Conservation (phyloP, 1,139 yeast species). For the Protomyces inundatus region DNA sequence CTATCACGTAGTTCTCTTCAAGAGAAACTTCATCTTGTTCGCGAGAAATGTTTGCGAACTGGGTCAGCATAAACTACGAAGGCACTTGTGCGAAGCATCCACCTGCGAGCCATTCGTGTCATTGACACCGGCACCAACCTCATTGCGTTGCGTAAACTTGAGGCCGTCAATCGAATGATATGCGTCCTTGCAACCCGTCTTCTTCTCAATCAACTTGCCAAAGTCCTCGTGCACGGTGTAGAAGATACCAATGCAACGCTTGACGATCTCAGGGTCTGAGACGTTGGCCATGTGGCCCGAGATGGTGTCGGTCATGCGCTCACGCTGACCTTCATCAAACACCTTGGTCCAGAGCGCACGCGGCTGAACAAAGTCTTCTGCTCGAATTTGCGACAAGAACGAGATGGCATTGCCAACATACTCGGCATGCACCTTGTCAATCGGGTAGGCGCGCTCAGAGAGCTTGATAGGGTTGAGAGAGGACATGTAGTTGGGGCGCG, state of each 20-base stretch:
- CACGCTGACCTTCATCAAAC: conserved; percentile 74
- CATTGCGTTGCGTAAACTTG: conserved; percentile 14
- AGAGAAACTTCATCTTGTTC: too few species aligned
- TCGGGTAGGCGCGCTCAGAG: conserved; percentile 33
- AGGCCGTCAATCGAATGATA: conserved; percentile 18
- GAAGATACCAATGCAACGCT: conserved; percentile 73
- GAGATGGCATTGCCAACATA: conserved; percentile 87
- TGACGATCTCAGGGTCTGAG: conserved; percentile 62
- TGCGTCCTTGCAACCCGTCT: conserved; percentile 39
- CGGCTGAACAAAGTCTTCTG: conserved; percentile 64
- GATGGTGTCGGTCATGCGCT: conserved; percentile 75
- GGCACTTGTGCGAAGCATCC: conserved; percentile 16
- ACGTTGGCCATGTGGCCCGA: conserved; percentile 71
- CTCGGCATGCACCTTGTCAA: conserved; percentile 55
- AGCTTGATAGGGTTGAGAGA: conserved; percentile 50
- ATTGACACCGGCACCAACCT: conserved; percentile 1
- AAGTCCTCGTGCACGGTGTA: conserved; percentile 64
- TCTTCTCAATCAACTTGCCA: conserved; percentile 59
- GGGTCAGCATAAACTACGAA: too few species aligned
- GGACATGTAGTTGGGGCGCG: conserved; percentile 61
- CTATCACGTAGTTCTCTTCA: too few species aligned
- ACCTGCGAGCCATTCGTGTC: conserved; percentile 22
- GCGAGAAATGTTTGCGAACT: too few species aligned
- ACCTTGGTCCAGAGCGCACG: conserved; percentile 60
- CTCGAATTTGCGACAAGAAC: conserved; percentile 51